Evolutionary conservation across 2,329 filamentous ascomycete species (phyloP).

Genomic region (Xylaria sp.): DNA sequence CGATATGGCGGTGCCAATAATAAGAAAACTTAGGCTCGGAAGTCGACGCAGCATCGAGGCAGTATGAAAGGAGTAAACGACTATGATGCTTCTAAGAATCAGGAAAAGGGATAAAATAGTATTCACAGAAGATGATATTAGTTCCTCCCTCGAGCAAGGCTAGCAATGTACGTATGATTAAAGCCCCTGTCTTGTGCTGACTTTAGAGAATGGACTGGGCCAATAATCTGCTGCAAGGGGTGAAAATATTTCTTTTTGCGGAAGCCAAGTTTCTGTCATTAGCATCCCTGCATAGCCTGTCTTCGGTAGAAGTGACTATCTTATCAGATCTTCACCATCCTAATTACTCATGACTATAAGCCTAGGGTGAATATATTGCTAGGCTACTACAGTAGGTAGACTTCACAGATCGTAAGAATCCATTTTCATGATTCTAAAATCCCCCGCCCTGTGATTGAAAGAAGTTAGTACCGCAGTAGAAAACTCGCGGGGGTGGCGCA

Average conservation of each 20-base stretch:
- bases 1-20: background rate
- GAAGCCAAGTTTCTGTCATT: background rate
- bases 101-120: background rate
- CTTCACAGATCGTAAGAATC: background rate
- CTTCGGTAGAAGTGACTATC: background rate
- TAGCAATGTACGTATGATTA: background rate
- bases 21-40: background rate
- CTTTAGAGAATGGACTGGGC: background rate
- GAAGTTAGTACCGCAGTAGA: background rate
- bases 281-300: background rate
- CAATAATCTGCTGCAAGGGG: background rate
- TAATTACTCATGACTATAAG: background rate
- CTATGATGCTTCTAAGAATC: background rate
- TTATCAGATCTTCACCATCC: background rate
- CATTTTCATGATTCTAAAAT: background rate
- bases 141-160: background rate
- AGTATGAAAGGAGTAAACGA: background rate
- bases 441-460: background rate
- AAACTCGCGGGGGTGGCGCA: background rate
- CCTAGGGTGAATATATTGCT: background rate
- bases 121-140: background rate
- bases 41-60: constrained; percentile 17
- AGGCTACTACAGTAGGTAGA: background rate
- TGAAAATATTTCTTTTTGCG: background rate
- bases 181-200: background rate